Conservation (phyloP, 2,329 filamentous ascomycete species). For the Xylaria sp. region DNA sequence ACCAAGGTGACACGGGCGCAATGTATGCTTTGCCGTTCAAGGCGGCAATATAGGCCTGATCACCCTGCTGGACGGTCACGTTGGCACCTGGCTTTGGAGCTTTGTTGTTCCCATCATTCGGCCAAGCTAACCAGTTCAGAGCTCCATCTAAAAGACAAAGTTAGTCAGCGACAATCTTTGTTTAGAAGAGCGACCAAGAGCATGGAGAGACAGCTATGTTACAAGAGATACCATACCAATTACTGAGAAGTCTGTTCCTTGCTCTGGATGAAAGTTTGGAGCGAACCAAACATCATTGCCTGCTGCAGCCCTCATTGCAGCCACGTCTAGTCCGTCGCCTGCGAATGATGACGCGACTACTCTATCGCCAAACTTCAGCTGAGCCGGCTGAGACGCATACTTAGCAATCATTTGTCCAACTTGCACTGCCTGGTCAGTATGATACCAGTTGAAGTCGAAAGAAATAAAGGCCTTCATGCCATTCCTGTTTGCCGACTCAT, state of each 20-base stretch:
- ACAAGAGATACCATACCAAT: constrained; percentile 14
- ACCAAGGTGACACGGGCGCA: constrained; percentile 69
- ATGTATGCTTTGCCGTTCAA: constrained; percentile 51
- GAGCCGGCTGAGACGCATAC: constrained; percentile 55
- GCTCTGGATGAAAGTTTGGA: constrained; percentile 59
- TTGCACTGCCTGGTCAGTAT: constrained; percentile 49
- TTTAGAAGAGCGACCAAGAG: neutral
- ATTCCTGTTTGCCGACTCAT: constrained; percentile 58
- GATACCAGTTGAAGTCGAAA: constrained; percentile 65
- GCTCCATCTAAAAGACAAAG: constrained; percentile 55
- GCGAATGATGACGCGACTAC: constrained; percentile 65
- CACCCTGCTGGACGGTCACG: constrained; percentile 52
- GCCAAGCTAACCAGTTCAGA: constrained; percentile 60
- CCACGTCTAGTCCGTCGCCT: constrained; percentile 58
- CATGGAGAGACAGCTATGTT: neutral
- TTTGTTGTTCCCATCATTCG: constrained; percentile 58
- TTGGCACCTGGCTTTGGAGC: constrained; percentile 54
- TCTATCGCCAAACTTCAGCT: constrained; percentile 60
- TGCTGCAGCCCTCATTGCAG: constrained; percentile 52
- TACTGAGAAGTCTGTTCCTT: constrained; percentile 49
- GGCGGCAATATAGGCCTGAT: constrained; percentile 31
- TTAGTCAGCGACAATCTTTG: constrained; percentile 2
- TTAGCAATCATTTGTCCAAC: constrained; percentile 58
- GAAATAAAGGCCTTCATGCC: constrained; percentile 66
- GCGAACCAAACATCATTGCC: constrained; percentile 59